Base-by-base conservation (phyloP, 1,284 basidiomycete species). In the Melampsora abietis-canadensis region DNA sequence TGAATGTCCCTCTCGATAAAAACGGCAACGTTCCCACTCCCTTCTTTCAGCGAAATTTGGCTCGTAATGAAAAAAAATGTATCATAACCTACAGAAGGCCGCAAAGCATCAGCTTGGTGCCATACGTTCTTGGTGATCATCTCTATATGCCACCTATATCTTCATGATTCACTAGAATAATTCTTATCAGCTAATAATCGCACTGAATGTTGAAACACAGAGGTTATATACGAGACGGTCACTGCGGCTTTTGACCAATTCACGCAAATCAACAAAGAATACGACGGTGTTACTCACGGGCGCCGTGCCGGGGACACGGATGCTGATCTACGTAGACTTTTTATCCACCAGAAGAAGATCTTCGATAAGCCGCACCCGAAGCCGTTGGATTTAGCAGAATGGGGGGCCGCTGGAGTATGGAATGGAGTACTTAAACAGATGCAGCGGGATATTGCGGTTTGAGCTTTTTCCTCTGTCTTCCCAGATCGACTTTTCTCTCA, bases 381-480 rank as follows among this genome's bases (percentile, higher is more conserved):
- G 51, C n/a, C 27, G 51, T 17, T 10, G 8, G 12, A 54, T 14
- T 14, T 54, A 21, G 7, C 27, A 21, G 27, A n/a, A 8, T 54
- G 51, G 51, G 51, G 51, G n/a, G 15, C 8, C 10, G n/a, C 27
- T 7, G 51, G 51, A n/a, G 27, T 54, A 3, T 54, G 51, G 51
- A 19, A 21, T 54, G 51, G 51, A 54, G 51, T 54, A n/a, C 27
- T 54, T 8, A 54, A 27, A 27, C n/a, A 27, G 17, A 54, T 54
- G n/a, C 51, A 54, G 27, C 51, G 51, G n/a, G 27, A 19, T 17
- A 54, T 54, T 54, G n/a, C 51, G 51, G 51, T 54, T n/a, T 21
- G 51, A 12, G n/a, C 21, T 54, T n/a, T 54, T 54, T n/a, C 14
- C 2, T 54, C 27, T 54, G 8, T 54, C 2, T 54, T 54, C 15